Conservation (phyloP, 352 stramenopile species). For the Phytophthora tentaculata region DNA sequence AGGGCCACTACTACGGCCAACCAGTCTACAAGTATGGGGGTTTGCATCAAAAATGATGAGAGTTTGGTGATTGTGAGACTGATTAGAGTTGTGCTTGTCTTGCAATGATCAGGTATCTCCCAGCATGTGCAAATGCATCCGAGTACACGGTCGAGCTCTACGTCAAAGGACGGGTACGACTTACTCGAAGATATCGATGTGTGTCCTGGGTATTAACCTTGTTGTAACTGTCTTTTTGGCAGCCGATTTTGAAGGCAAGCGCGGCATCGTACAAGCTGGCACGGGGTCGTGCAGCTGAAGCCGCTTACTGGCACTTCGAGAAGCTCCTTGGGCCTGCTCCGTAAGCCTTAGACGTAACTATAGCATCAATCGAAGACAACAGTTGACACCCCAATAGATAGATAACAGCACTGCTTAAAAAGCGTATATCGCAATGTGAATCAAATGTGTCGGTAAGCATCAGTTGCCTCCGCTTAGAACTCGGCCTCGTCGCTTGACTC, state of each 20-base stretch:
- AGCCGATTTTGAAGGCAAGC: constrained; percentile 55
- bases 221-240: constrained; percentile 11
- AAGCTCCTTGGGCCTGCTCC: constrained; percentile 32
- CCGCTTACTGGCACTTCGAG: constrained; percentile 57
- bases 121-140: constrained; percentile 50
- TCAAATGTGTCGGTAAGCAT: constrained; percentile 7
- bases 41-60: no score
- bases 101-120: constrained; percentile 49
- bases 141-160: constrained; percentile 64
- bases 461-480: constrained; percentile 57
- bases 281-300: constrained; percentile 56
- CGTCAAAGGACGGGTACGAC: constrained; percentile 68
- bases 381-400: neutral
- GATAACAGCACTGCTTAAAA: constrained; percentile 10
- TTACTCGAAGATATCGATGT: neutral
- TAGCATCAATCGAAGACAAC: no score
- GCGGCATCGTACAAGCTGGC: constrained; percentile 69
- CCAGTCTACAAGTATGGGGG: constrained; percentile 69
- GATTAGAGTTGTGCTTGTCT: no score
- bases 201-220: neutral
- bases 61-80: no score
- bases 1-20: constrained; percentile 66
- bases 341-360: constrained; percentile 1
- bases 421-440: constrained; percentile 25
- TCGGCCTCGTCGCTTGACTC: constrained; percentile 86